Percentiles rank a stretch among this genome's conserved stretches.
Evolutionary conservation across 148 eudicot genomes (phyloP).

Genomic region (Silene latifolia): DNA sequence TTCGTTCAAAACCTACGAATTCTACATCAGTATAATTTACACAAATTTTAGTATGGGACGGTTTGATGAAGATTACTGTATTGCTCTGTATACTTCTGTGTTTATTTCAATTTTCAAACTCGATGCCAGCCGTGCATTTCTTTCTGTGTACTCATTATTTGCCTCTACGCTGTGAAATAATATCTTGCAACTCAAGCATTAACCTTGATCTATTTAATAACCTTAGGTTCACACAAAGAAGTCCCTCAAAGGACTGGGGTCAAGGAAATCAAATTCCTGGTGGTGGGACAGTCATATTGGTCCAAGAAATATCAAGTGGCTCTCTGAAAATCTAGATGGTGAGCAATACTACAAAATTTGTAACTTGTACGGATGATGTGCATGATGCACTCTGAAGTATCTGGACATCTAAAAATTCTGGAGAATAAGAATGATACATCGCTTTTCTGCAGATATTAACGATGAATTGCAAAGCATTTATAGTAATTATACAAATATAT

Average conservation of each 20-base stretch:
- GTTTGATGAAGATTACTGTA: too few species aligned
- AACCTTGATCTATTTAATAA: constrained; percentile 11
- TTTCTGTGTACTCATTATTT: background rate
- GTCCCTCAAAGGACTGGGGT: constrained; percentile 25
- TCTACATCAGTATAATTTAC: too few species aligned
- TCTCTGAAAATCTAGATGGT: constrained; percentile 74
- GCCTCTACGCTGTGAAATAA: background rate
- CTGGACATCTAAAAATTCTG: background rate
- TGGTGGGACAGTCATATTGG: constrained; percentile 88
- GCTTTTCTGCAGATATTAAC: too few species aligned
- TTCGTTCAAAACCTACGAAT: too few species aligned
- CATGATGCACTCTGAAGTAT: background rate
- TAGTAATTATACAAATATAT: too few species aligned
- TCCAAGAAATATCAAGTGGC: constrained; percentile 78
- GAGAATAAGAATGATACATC: background rate
- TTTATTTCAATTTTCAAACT: background rate
- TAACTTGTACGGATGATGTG: constrained; percentile 8
- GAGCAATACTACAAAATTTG: constrained; percentile 22
- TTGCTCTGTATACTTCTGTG: too few species aligned
- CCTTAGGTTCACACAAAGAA: constrained; percentile 20
- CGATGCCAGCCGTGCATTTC: background rate
- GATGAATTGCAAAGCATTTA: too few species aligned
- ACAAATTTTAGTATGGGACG: too few species aligned
- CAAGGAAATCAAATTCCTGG: constrained; percentile 61
- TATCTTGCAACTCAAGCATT: background rate